Conservation (phyloP, 495 filamentous ascomycete genomes). For the Daldinia vernicosa region DNA sequence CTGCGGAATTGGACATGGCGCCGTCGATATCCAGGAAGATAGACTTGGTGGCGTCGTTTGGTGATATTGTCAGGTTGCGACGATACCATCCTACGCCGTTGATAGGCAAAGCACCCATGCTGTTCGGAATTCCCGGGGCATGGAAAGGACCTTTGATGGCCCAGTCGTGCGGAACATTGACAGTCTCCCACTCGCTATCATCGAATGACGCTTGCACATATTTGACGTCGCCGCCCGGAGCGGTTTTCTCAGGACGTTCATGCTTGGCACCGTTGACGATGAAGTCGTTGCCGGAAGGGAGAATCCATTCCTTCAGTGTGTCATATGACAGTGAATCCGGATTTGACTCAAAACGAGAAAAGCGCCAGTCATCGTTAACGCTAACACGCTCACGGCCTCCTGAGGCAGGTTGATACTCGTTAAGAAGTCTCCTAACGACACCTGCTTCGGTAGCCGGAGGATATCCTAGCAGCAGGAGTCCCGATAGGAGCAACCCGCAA, state of each 20-base stretch:
- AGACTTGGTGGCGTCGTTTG: slow-evolving; percentile 47
- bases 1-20: slow-evolving; percentile 58
- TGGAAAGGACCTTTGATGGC: slow-evolving; percentile 59
- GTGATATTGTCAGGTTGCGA: slow-evolving; percentile 46
- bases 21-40: slow-evolving; percentile 60
- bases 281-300: slow-evolving; percentile 54
- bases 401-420: slow-evolving; percentile 10
- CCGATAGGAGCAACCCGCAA: slow-evolving; percentile 26
- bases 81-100: slow-evolving; percentile 62
- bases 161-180: slow-evolving; percentile 60
- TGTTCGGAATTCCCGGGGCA: slow-evolving; percentile 58
- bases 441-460: slow-evolving; percentile 15
- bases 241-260: slow-evolving; percentile 44
- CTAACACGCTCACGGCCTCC: slow-evolving; percentile 44
- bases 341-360: slow-evolving; percentile 50
- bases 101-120: slow-evolving; percentile 65
- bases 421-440: slow-evolving; percentile 10
- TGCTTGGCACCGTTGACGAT: slow-evolving; percentile 44
- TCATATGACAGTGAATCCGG: slow-evolving; percentile 50
- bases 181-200: slow-evolving; percentile 50
- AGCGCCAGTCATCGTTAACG: slow-evolving; percentile 50
- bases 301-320: slow-evolving; percentile 52
- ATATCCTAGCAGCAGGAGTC: slow-evolving; percentile 22
- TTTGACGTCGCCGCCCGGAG: slow-evolving; percentile 42
- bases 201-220: slow-evolving; percentile 51